phyloP scores from a whole-genome alignment of 192 early-diverging fungal genomes.

The Coemansia sp. region DNA sequence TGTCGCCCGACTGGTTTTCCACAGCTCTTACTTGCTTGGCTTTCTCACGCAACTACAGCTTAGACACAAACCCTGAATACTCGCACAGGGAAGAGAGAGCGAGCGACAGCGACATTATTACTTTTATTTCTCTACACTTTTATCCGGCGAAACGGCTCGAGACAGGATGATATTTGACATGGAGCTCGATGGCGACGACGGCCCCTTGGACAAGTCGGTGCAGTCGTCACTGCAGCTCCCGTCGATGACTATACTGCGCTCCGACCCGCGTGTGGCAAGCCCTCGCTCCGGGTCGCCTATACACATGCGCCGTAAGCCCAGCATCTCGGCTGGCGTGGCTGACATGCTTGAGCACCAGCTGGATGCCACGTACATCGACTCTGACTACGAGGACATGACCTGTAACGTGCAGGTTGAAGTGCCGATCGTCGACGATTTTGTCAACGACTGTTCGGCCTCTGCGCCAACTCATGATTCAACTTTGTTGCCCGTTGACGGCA shows the following conservation, averaged over 20 bases:
- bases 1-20: background rate
- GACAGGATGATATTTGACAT: constrained; percentile 46
- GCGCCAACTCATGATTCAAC: background rate
- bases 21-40: constrained; percentile 15
- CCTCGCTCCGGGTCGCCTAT: constrained; percentile 24
- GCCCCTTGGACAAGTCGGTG: background rate
- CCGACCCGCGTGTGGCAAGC: constrained; percentile 28
- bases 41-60: constrained; percentile 27
- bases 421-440: constrained; percentile 45
- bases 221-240: constrained; percentile 34
- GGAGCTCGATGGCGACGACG: constrained; percentile 31
- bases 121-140: background rate
- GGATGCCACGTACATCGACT: constrained; percentile 38
- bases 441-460: constrained; percentile 17
- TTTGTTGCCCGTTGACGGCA: background rate
- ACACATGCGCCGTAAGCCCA: constrained; percentile 25
- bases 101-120: no score
- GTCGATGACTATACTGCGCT: constrained; percentile 33
- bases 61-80: background rate
- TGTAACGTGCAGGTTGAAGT: constrained; percentile 42
- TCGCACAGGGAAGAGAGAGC: no score
- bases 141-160: background rate
- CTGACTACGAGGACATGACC: constrained; percentile 50
- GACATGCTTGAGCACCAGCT: constrained; percentile 48
- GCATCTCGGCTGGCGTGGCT: constrained; percentile 35